A percentile compares a stretch with the other conserved stretches of the same genome.
phyloP scores from a whole-genome alignment of 2,329 filamentous ascomycete species.

The Aspergillus sp. region DNA sequence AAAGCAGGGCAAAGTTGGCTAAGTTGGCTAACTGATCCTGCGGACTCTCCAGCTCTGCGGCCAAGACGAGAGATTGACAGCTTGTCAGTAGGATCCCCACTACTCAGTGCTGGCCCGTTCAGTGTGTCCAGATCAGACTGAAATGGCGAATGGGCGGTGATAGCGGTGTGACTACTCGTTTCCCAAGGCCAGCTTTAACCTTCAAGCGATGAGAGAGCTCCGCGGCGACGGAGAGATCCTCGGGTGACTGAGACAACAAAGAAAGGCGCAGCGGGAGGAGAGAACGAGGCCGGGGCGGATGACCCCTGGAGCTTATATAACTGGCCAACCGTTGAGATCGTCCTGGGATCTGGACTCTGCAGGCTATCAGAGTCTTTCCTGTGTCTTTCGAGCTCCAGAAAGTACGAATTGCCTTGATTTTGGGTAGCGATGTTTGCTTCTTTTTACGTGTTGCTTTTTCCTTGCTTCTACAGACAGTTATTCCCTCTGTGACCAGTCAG shows the following conservation, averaged over 20 bases:
- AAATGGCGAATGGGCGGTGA: not conserved
- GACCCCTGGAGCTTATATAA: slow-evolving; percentile 4
- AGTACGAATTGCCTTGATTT: not conserved
- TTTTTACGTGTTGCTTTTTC: not conserved
- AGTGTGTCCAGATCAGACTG: not conserved
- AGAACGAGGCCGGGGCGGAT: not conserved
- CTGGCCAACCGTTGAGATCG: not conserved
- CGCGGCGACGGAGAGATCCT: not conserved
- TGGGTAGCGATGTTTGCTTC: not conserved
- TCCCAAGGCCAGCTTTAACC: not conserved
- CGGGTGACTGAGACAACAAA: not conserved
- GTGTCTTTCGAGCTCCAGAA: not conserved
- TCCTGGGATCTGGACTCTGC: not conserved
- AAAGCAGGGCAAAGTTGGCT: slow-evolving; percentile 9
- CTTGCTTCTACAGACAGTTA: not conserved
- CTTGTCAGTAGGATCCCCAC: slow-evolving; percentile 19
- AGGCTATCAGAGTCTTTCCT: not conserved
- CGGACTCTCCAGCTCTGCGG: not conserved
- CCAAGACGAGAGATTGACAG: slow-evolving; percentile 21
- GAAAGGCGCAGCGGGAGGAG: not conserved
- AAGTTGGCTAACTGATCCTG: slow-evolving; percentile 10
- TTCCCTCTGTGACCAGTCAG: slow-evolving; percentile 1
- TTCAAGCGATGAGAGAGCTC: not conserved
- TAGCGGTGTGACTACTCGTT: not conserved
- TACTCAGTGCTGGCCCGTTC: slow-evolving; percentile 20